Percentiles rank a stretch among this genome's conserved stretches.
These are phyloP conservation scores for Penicillium occitanis DNA, from an alignment of 2,329 filamentous ascomycete genomes.

Conservation along the genomic window DNA sequence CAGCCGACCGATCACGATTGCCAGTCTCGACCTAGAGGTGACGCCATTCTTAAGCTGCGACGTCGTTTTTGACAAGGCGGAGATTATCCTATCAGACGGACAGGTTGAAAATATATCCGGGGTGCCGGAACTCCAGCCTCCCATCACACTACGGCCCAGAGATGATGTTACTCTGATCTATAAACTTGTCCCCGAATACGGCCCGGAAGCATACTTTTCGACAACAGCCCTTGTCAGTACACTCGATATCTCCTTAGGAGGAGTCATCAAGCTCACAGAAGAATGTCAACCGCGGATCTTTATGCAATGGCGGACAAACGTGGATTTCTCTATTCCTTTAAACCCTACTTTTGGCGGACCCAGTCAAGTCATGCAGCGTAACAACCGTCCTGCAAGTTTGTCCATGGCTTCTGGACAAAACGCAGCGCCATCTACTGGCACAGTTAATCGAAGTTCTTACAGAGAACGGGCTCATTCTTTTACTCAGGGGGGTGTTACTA, in stretches of 20 bases:
- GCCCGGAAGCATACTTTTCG: conserved; percentile 37
- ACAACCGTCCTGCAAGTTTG: conserved; percentile 47
- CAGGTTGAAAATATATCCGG: conserved; percentile 46
- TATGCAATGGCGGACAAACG: conserved; percentile 51
- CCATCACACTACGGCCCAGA: conserved; percentile 50
- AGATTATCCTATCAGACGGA: conserved; percentile 50
- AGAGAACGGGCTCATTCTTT: conserved; percentile 40
- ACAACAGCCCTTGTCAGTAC: conserved; percentile 41
- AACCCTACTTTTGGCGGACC: conserved; percentile 50
- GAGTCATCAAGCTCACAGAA: conserved; percentile 41
- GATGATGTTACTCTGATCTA: conserved; percentile 61
- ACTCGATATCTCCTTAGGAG: conserved; percentile 50
- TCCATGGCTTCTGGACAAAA: conserved; percentile 33
- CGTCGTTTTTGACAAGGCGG: conserved; percentile 51
- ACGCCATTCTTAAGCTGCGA: conserved; percentile 53
- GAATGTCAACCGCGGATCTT: conserved; percentile 46
- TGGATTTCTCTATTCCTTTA: conserved; percentile 50
- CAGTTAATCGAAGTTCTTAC: conserved; percentile 35
- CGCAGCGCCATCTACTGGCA: conserved; percentile 23
- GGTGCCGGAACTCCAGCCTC: conserved; percentile 35
- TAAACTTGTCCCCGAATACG: conserved; percentile 47
- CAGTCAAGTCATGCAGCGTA: conserved; percentile 47
- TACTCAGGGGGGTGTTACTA: conserved; percentile 50
- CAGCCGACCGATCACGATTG: conserved; percentile 49
- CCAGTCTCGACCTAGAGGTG: conserved; percentile 57